These are phyloP conservation scores for Melanopsichium pennsylvanicum DNA, from an alignment of 1,284 basidiomycete genomes.

Conservation along the genomic window DNA sequence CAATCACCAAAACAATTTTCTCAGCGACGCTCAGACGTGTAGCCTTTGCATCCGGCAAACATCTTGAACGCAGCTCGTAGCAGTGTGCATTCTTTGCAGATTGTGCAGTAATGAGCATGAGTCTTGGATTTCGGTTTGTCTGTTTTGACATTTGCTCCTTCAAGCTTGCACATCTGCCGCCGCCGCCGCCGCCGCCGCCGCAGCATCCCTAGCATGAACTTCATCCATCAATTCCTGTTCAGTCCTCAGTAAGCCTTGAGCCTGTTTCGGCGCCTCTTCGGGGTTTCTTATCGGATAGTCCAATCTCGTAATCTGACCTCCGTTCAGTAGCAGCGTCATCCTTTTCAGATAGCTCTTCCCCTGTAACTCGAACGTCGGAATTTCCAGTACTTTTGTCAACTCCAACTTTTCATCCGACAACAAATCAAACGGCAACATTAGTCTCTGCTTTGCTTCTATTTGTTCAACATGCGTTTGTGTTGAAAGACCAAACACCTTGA, in stretches of 20 bases:
- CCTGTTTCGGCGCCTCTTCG: slow-evolving; percentile 37
- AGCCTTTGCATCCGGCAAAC: background rate
- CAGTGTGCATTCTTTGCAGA: too few relatives aligned
- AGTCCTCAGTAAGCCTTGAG: slow-evolving; percentile 40
- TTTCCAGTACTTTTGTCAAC: slow-evolving; percentile 35
- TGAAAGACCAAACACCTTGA: slow-evolving; percentile 54
- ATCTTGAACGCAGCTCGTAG: too few relatives aligned
- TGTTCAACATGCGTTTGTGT: slow-evolving; percentile 35
- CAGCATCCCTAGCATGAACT: slow-evolving; percentile 42
- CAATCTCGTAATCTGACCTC: slow-evolving; percentile 54
- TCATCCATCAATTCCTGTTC: slow-evolving; percentile 41
- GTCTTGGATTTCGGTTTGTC: too few relatives aligned
- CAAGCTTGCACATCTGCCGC: background rate
- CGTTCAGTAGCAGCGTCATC: slow-evolving; percentile 52
- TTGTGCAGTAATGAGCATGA: too few relatives aligned
- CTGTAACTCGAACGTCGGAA: slow-evolving; percentile 40
- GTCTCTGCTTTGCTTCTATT: slow-evolving; percentile 15
- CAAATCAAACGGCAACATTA: slow-evolving; percentile 33
- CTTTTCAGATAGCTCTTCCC: slow-evolving; percentile 27
- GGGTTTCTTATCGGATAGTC: slow-evolving; percentile 50
- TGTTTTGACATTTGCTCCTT: too few relatives aligned
- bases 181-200: slow-evolving; percentile 9
- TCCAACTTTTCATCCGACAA: slow-evolving; percentile 31
- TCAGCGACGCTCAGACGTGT: background rate
- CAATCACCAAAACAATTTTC: background rate